Evolutionary conservation across 306 rosid genomes (phyloP), one percentile per base, ranked within the genome.

Genomic region (Dryas alaskensis): DNA sequence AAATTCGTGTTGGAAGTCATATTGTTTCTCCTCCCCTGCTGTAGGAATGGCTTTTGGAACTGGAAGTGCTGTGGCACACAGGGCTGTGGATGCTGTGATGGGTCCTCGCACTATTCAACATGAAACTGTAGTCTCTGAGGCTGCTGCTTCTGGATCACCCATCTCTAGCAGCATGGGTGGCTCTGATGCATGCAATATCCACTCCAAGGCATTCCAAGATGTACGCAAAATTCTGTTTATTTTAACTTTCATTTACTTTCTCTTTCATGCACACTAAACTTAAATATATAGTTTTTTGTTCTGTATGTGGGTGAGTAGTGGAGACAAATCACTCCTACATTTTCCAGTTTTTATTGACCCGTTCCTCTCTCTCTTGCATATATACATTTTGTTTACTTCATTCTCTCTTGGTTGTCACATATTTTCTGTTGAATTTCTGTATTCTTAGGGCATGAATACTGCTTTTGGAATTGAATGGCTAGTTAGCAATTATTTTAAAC

Each of bases 51-150:
- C 92, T 14, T 91, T 91, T 61, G 98, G 98, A 14, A 81, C 89
- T 51, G 98, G 98, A 82, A 91, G 96, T 80, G 96, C 93, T 3
- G 75, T 93, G 52, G 96, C 98, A 37, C 96, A 91, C 89, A 87
- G 97, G 84, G 97, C 97, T 70, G 93, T 89, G 46, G 93, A 89
- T 89, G 70, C 96, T 6, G 84, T 91, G n/a, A 59, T 89, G 87
- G 98, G 98, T 70, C 96, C 97, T 62, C 90, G 96, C 6, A 87
- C 93, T 37, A 59, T 89, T 82, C 96, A 91, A 47, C 97, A 87
- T 55, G 97, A 93, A 67, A 43, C 82, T 2, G 90, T 79, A 12
- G 94, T 31, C 48, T 12, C 76, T 49, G 90, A 86, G 58, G 89
- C 89, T 17, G 87, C 88, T 74, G 81, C 85, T 31, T 70, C 84